phyloP scores from a whole-genome alignment of 176 grass and related monocot species.

The Zoysia japonica region DNA sequence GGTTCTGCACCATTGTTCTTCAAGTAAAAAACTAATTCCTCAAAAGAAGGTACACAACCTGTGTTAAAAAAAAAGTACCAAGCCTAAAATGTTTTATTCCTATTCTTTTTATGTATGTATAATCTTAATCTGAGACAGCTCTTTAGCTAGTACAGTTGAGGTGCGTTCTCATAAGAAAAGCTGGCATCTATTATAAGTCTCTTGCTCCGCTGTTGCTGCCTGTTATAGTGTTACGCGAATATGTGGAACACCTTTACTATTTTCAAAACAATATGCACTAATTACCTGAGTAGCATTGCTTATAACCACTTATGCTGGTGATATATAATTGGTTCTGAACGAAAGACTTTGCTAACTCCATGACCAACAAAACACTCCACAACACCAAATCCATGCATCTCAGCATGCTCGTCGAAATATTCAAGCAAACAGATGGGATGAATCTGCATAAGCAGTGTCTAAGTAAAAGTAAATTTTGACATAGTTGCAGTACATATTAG shows the following conservation, averaged over 20 bases:
- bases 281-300: not conserved
- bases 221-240: too few species aligned
- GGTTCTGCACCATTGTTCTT: too few species aligned
- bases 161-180: too few species aligned
- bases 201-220: too few species aligned
- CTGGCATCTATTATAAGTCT: too few species aligned
- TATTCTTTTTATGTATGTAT: too few species aligned
- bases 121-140: too few species aligned
- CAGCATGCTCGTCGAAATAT: slow-evolving; percentile 69
- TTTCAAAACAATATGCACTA: not conserved
- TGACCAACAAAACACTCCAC: slow-evolving; percentile 90
- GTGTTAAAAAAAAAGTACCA: too few species aligned
- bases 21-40: too few species aligned
- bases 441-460: not conserved
- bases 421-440: slow-evolving; percentile 19
- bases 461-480: not conserved
- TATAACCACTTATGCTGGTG: slow-evolving; percentile 66
- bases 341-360: slow-evolving; percentile 82
- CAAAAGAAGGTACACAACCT: too few species aligned
- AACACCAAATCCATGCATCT: slow-evolving; percentile 63
- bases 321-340: slow-evolving; percentile 84
- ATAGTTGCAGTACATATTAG: not conserved
- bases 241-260: not conserved
- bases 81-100: too few species aligned
- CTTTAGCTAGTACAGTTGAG: too few species aligned